These are phyloP conservation scores for Coprinopsis marcescibilis DNA, from an alignment of 768 basidiomycete species.

Conservation along the genomic window DNA sequence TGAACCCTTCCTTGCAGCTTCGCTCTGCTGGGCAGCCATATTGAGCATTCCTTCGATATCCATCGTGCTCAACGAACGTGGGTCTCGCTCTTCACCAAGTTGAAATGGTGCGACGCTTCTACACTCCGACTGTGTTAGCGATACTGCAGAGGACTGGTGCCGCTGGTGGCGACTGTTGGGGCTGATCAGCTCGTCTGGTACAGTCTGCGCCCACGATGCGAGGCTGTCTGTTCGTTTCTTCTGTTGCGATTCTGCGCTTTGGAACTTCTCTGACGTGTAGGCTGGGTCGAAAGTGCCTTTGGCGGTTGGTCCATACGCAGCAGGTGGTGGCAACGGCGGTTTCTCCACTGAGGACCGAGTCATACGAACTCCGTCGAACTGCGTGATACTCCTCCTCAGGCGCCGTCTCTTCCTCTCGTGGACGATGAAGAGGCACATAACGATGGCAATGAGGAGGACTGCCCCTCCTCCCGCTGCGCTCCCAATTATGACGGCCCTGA, in stretches of 20 bases:
- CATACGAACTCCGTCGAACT: too few species aligned
- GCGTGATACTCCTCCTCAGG: too few species aligned
- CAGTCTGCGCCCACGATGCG: slow-evolving; percentile 29
- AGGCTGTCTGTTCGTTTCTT: slow-evolving; percentile 21
- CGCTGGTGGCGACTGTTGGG: background rate
- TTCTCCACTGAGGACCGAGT: too few species aligned
- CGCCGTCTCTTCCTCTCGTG: slow-evolving; percentile 29
- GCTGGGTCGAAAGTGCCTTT: too few species aligned
- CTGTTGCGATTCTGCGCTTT: too few species aligned
- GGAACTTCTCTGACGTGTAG: too few species aligned
- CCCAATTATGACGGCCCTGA: slow-evolving; percentile 42
- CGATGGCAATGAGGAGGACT: slow-evolving; percentile 33
- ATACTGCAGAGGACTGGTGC: slow-evolving; percentile 4
- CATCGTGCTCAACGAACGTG: slow-evolving; percentile 29
- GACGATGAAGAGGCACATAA: slow-evolving; percentile 38
- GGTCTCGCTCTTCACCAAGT: slow-evolving; percentile 16
- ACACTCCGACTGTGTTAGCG: slow-evolving; percentile 6
- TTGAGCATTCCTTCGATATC: slow-evolving; percentile 54
- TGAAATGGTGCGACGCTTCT: slow-evolving; percentile 7
- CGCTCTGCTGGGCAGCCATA: slow-evolving; percentile 30
- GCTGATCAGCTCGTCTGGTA: slow-evolving; percentile 20
- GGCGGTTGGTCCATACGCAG: too few species aligned
- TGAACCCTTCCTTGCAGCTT: slow-evolving; percentile 4
- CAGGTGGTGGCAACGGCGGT: too few species aligned
- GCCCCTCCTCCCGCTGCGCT: slow-evolving; percentile 35